Evolutionary conservation across 805 yeast species (phyloP).

Genomic region (Yarrowia sp.): DNA sequence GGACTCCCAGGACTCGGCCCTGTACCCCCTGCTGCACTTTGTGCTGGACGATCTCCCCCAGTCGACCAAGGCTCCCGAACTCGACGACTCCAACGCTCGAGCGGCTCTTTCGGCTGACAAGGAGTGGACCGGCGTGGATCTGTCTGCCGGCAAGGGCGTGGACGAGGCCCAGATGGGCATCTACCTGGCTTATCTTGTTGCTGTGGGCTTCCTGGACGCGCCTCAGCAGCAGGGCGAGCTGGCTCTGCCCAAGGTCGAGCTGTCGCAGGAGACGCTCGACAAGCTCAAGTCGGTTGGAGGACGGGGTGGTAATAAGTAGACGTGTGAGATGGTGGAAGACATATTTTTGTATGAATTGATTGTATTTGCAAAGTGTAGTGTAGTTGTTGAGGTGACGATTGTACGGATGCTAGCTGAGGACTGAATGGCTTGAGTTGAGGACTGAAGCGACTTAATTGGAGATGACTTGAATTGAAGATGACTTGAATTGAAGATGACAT

Average conservation of each 20-base stretch:
- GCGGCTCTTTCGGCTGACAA: conserved; percentile 61
- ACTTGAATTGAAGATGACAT: no score
- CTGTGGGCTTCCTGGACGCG: conserved; percentile 72
- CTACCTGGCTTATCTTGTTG: conserved; percentile 75
- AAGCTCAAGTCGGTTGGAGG: conserved; percentile 43
- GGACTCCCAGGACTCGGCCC: conserved; percentile 73
- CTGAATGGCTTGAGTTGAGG: no score
- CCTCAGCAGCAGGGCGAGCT: conserved; percentile 50
- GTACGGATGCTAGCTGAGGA: no score
- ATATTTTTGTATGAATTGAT: no score
- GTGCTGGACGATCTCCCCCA: conserved; percentile 90
- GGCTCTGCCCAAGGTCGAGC: conserved; percentile 54
- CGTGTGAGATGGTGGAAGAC: no score
- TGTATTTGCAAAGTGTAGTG: no score
- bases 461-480: no score
- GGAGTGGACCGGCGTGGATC: conserved; percentile 63
- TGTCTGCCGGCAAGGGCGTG: conserved; percentile 73
- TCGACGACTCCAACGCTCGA: conserved; percentile 84
- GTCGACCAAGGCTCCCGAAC: conserved; percentile 90
- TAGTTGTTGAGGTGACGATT: no score
- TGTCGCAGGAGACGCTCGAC: conserved; percentile 45
- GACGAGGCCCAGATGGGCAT: conserved; percentile 61
- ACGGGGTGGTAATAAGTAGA: conserved; percentile 35
- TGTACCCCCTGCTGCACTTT: conserved; percentile 90
- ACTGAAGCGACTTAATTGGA: no score